Conservation (phyloP, 495 filamentous ascomycete species). For the Aspergillus cristatus region DNA sequence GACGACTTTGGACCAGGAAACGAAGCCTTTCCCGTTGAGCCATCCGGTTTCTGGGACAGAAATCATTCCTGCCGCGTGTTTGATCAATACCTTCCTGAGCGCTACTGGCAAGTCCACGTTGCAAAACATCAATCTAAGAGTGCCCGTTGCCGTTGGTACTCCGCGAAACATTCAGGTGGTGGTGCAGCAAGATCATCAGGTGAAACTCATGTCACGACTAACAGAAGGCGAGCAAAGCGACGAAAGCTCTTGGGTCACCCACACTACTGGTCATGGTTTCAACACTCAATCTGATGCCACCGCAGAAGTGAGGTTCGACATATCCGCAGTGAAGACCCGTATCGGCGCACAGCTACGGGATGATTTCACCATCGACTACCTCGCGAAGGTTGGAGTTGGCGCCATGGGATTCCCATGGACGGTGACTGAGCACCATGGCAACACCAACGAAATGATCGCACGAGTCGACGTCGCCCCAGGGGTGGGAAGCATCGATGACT, state of each 20-base stretch:
- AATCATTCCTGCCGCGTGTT: conserved; percentile 31
- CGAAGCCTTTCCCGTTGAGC: conserved; percentile 24
- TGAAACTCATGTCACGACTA: conserved; percentile 24
- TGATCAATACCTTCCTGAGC: conserved; percentile 31
- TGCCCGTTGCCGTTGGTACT: conserved; percentile 25
- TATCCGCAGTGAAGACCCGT: conserved; percentile 5
- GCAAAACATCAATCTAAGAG: conserved; percentile 13
- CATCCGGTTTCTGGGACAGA: conserved; percentile 29
- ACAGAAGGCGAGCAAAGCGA: conserved; percentile 3
- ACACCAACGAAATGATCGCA: conserved; percentile 33
- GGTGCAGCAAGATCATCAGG: conserved; percentile 9
- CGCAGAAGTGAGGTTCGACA: conserved; percentile 13
- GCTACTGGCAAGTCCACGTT: conserved; percentile 12
- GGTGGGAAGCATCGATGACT: not conserved
- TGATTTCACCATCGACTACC: conserved; percentile 31
- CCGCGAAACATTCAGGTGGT: conserved; percentile 28
- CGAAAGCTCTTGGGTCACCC: conserved; percentile 27
- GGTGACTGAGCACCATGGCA: conserved; percentile 30
- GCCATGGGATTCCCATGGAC: conserved; percentile 39
- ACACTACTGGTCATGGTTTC: conserved; percentile 20
- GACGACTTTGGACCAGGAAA: conserved; percentile 19
- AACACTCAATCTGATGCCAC: conserved; percentile 5
- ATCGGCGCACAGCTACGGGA: conserved; percentile 10
- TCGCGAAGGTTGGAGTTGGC: conserved; percentile 29
- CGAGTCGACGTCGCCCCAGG: conserved; percentile 19